A percentile compares a stretch with the other conserved stretches of the same genome.
These are phyloP conservation scores for Kluyveromyces aestuarii DNA, from an alignment of 805 yeast species.

Conservation along the genomic window DNA sequence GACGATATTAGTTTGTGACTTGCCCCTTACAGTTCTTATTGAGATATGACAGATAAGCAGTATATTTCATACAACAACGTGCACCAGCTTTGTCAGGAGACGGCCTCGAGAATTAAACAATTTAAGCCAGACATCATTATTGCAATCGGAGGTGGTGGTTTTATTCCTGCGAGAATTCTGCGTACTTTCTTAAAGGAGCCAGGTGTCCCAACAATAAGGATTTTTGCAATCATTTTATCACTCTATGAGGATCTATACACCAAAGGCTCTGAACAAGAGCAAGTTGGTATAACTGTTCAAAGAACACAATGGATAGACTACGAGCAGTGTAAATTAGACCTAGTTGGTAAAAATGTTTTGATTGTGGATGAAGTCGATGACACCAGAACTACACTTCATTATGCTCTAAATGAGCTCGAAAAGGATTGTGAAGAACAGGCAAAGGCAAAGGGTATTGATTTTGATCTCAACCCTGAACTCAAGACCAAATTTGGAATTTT, in stretches of 20 bases:
- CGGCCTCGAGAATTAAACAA: slow-evolving; percentile 51
- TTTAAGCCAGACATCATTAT: slow-evolving; percentile 85
- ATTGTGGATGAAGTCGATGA: slow-evolving; percentile 83
- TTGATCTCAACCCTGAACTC: slow-evolving; percentile 33
- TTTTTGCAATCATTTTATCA: slow-evolving; percentile 90
- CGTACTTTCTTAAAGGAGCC: slow-evolving; percentile 86
- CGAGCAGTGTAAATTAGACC: slow-evolving; percentile 44
- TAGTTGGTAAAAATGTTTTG: slow-evolving; percentile 61
- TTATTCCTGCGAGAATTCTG: slow-evolving; percentile 93
- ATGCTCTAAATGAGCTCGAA: slow-evolving; percentile 65
- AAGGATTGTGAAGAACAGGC: slow-evolving; percentile 63
- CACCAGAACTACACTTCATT: slow-evolving; percentile 75
- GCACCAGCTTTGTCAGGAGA: slow-evolving; percentile 61
- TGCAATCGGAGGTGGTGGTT: slow-evolving; percentile 97
- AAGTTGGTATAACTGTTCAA: slow-evolving; percentile 56
- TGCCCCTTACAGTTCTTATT: neutral
- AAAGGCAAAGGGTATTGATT: slow-evolving; percentile 38
- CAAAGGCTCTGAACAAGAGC: slow-evolving; percentile 46
- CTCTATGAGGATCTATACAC: slow-evolving; percentile 76
- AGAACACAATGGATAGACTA: slow-evolving; percentile 84
- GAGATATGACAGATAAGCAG: slow-evolving; percentile 38
- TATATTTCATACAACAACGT: slow-evolving; percentile 76
- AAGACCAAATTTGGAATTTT: slow-evolving; percentile 63
- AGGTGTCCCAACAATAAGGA: slow-evolving; percentile 81
- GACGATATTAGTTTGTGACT: neutral